Conservation (phyloP, 2,329 filamentous ascomycete species). For the Clarireedia monteithiana region DNA sequence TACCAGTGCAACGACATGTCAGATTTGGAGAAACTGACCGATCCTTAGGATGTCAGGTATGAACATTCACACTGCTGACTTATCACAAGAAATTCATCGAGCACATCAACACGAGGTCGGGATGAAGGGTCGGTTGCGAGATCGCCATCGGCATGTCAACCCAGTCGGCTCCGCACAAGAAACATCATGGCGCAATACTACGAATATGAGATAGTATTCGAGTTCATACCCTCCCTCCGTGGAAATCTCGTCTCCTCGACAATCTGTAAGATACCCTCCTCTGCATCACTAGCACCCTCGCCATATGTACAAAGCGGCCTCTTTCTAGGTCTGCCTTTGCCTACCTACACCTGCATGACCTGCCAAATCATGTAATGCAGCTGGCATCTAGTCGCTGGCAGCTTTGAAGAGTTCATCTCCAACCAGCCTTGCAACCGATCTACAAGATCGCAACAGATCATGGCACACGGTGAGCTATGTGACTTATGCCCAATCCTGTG, state of each 20-base stretch:
- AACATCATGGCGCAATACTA: neutral
- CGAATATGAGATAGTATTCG: too few species aligned
- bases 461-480: neutral
- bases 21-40: slow-evolving; percentile 2
- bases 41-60: neutral
- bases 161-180: neutral
- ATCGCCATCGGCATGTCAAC: slow-evolving; percentile 1
- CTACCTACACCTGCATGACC: neutral
- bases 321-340: neutral
- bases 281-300: too few species aligned
- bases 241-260: too few species aligned
- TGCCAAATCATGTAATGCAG: neutral
- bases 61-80: neutral
- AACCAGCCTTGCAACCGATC: neutral
- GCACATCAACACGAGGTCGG: neutral
- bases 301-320: neutral
- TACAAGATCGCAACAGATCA: neutral
- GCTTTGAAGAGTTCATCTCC: neutral
- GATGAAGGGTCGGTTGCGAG: neutral
- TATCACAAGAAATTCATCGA: neutral
- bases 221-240: too few species aligned
- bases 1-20: neutral
- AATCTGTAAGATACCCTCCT: too few species aligned
- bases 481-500: neutral
- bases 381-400: neutral